These are phyloP conservation scores for Yamadazyma scolyti DNA, from an alignment of 805 yeast genomes.

Conservation along the genomic window DNA sequence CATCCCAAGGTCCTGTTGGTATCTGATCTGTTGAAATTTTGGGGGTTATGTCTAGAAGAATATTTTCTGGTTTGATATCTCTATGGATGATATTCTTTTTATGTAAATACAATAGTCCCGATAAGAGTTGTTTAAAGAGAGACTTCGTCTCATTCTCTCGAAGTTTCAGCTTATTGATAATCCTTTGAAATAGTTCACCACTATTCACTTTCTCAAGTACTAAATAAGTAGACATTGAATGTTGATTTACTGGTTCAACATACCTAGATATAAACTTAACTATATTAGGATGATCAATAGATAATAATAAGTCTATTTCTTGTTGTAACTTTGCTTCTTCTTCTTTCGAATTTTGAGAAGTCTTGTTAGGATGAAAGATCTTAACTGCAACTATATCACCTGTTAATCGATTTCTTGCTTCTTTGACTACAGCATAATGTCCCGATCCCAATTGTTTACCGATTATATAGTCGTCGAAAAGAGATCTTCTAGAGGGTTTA, in stretches of 20 bases:
- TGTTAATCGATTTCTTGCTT: conserved; percentile 53
- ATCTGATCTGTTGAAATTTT: conserved; percentile 21
- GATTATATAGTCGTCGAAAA: conserved; percentile 54
- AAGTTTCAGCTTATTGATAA: conserved; percentile 59
- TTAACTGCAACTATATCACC: conserved; percentile 71
- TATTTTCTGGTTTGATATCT: conserved; percentile 45
- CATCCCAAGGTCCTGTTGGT: conserved; percentile 55
- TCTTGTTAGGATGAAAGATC: conserved; percentile 58
- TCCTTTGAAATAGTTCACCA: conserved; percentile 73
- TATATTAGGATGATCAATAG: conserved; percentile 66
- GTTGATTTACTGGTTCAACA: conserved; percentile 50
- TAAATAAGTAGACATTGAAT: conserved; percentile 51
- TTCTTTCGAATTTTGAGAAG: conserved; percentile 15
- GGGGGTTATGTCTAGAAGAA: conserved; percentile 49
- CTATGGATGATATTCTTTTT: conserved; percentile 40
- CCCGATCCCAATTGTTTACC: conserved; percentile 70
- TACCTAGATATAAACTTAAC: conserved; percentile 61
- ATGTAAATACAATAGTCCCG: conserved; percentile 38
- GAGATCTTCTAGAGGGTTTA: conserved; percentile 29
- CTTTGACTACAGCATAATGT: conserved; percentile 78
- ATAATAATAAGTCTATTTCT: conserved; percentile 63
- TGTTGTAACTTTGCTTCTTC: conserved; percentile 50
- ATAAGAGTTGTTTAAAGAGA: conserved; percentile 46
- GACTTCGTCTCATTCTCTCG: conserved; percentile 61
- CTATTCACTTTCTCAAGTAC: conserved; percentile 71